phyloP scores from a whole-genome alignment of 1,139 yeast species.

The Keqinozyma sinolaborantium region DNA sequence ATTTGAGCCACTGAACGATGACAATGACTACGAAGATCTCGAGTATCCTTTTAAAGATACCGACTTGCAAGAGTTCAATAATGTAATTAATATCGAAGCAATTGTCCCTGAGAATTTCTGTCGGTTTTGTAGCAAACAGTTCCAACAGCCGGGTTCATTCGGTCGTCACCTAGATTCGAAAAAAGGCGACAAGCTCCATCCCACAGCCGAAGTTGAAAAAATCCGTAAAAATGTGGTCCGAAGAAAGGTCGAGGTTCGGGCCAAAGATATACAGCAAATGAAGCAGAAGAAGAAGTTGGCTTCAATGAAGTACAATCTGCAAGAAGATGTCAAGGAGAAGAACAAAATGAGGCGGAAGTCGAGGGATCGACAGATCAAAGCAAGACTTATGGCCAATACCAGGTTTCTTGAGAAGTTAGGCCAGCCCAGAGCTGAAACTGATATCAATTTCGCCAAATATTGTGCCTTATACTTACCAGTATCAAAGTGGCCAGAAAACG shows the following conservation, averaged over 20 bases:
- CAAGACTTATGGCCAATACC: constrained; percentile 14
- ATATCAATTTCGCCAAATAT: constrained; percentile 11
- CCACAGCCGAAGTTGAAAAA: constrained; percentile 11
- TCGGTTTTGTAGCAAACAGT: constrained; percentile 14
- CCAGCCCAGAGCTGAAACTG: constrained; percentile 2
- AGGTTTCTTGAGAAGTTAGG: constrained; percentile 15
- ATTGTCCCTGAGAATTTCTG: constrained; percentile 8
- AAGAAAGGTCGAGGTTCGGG: constrained; percentile 8
- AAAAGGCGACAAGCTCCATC: constrained; percentile 18
- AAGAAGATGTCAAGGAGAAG: constrained; percentile 14
- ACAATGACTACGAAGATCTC: too few species aligned
- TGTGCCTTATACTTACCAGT: constrained; percentile 14
- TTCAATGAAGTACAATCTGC: constrained; percentile 7
- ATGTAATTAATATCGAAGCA: too few species aligned
- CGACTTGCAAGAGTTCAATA: too few species aligned
- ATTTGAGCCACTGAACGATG: neutral
- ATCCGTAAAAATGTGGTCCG: constrained; percentile 10
- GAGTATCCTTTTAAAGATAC: too few species aligned
- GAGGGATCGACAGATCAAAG: constrained; percentile 18
- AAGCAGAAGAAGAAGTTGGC: constrained; percentile 2
- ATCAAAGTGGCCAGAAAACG: constrained; percentile 13
- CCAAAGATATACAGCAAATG: neutral
- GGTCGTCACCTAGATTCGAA: constrained; percentile 17
- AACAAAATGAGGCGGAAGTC: constrained; percentile 16
- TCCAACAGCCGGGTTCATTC: constrained; percentile 15